A percentile compares a stretch with the other conserved stretches of the same genome.
Conservation (phyloP, 768 basidiomycete genomes). For the Rossbeevera mucosa region DNA sequence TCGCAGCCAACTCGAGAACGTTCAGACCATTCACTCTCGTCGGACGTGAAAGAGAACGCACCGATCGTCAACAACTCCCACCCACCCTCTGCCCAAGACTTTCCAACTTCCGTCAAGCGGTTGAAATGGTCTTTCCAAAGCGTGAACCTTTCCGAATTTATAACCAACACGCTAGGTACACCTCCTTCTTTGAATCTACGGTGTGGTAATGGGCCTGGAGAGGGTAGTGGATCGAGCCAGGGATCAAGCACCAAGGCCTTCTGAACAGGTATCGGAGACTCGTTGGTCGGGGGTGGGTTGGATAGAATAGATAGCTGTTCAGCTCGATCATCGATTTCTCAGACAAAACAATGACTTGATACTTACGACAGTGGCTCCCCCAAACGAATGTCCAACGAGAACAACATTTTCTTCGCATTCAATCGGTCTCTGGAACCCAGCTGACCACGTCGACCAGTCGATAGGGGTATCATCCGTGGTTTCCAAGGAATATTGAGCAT, state of each 20-base stretch:
- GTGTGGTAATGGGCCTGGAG: slow-evolving; percentile 44
- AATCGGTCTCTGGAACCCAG: slow-evolving; percentile 22
- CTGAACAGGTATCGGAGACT: slow-evolving; percentile 46
- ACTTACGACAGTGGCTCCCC: slow-evolving; percentile 50
- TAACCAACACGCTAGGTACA: slow-evolving; percentile 49
- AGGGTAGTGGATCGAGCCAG: slow-evolving; percentile 74
- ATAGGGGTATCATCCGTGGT: slow-evolving; percentile 34
- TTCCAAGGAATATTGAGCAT: slow-evolving; percentile 29
- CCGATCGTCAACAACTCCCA: slow-evolving; percentile 47
- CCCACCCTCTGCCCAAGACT: slow-evolving; percentile 48
- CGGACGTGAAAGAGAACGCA: slow-evolving; percentile 20
- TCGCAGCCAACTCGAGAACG: slow-evolving; percentile 17
- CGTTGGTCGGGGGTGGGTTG: slow-evolving; percentile 38
- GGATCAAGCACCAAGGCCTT: slow-evolving; percentile 71
- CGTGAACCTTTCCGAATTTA: slow-evolving; percentile 76
- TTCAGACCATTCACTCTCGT: not conserved
- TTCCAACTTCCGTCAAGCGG: slow-evolving; percentile 49
- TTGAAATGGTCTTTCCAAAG: slow-evolving; percentile 74
- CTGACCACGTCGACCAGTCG: slow-evolving; percentile 42
- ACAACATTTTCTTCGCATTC: slow-evolving; percentile 34
- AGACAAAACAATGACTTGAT: not conserved
- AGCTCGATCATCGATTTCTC: not conserved
- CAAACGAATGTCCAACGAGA: slow-evolving; percentile 54
- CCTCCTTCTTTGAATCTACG: slow-evolving; percentile 3
- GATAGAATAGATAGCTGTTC: slow-evolving; percentile 55